Conservation (phyloP, 78 protist species). For the Chrysochromulina tobinii region DNA sequence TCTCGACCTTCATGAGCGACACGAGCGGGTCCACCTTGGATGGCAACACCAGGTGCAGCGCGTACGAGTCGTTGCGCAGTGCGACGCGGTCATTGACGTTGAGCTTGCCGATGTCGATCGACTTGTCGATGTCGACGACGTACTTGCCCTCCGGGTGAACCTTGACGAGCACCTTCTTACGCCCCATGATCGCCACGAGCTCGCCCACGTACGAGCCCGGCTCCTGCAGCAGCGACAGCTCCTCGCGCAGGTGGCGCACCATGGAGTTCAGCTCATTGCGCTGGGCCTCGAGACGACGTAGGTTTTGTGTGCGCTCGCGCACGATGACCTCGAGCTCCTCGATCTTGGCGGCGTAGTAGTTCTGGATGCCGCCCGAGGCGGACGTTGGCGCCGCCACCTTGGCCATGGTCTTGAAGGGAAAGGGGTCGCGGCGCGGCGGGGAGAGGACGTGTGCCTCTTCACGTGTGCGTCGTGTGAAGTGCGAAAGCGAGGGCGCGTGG, state of each 20-base stretch:
- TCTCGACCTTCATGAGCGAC: conserved; percentile 96
- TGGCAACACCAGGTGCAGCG: conserved; percentile 85
- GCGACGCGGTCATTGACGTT: conserved; percentile 72
- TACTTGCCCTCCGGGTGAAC: conserved; percentile 97
- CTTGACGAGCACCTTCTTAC: conserved; percentile 56
- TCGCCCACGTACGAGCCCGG: conserved; percentile 95
- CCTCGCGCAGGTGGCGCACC: conserved; percentile 93
- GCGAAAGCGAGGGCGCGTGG: too few species aligned
- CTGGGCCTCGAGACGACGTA: conserved; percentile 94
- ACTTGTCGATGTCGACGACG: conserved; percentile 94
- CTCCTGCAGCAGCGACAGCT: conserved; percentile 79
- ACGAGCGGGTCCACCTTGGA: conserved; percentile 93
- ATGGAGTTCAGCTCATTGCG: conserved; percentile 92
- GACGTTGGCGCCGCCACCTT: not conserved
- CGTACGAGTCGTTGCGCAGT: conserved; percentile 67
- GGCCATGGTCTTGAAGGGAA: not conserved
- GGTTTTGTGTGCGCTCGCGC: conserved; percentile 74
- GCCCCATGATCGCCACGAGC: conserved; percentile 96
- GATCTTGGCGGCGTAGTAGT: conserved; percentile 56
- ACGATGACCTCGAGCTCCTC: conserved; percentile 47
- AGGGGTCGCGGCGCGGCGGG: too few species aligned
- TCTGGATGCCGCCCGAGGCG: not conserved
- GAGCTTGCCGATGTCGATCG: conserved; percentile 76
- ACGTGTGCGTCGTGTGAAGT: too few species aligned
- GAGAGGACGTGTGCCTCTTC: too few species aligned